Base-by-base conservation (phyloP, 192 early-diverging fungal genomes). In the Coemansia nantahalensis region DNA sequence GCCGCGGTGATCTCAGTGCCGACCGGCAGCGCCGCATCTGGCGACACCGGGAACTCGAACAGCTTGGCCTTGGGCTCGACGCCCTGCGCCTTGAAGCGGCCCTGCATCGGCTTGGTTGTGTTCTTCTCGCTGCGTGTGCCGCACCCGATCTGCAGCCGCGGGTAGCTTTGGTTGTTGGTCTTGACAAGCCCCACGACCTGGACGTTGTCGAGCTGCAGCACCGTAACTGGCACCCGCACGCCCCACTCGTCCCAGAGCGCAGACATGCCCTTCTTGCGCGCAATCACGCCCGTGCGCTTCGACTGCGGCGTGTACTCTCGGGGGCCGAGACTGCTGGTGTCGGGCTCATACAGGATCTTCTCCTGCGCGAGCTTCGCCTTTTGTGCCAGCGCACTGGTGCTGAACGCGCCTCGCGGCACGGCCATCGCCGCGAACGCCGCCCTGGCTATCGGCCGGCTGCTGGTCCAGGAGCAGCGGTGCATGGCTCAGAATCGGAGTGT, bases 191-290 rank as follows among this genome's bases (percentile, higher is more conserved):
- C 80, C 15, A 84, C 69, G 0, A 91, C 87, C 50, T 87, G 79
- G 31, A 84, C 83, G 45, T 82, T 68, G 34, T 89, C 82, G 22
- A 91, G 65, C 83, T 91, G 78, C 4, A 80, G 50, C 35, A 98
- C 78, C 16, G 95, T 98, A 8, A 93, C 90, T 18, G 94, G 93
- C 26, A 91, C 84, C 59, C 90, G 80, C 14, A 82, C 82, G 32
- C 94, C 95, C 85, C 89, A 93, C 56, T 94, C 93, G 73, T 93
- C 87, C 92, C 92, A 98, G 54, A 93, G 72, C 13, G 84, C 84
- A 14, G 87, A 88, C 94, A 96, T 98, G n/a, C 95, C 95, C 79
- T 86, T 83, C 72, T 98, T 98, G 55, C 80, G 70, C 28, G 84
- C 95, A 50, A 98, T 84, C 9, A 90, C 71, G 23, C 95, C 95